Evolutionary conservation across 371 early-diverging fungal species (phyloP).

Genomic region (Actinomucor elegans): DNA sequence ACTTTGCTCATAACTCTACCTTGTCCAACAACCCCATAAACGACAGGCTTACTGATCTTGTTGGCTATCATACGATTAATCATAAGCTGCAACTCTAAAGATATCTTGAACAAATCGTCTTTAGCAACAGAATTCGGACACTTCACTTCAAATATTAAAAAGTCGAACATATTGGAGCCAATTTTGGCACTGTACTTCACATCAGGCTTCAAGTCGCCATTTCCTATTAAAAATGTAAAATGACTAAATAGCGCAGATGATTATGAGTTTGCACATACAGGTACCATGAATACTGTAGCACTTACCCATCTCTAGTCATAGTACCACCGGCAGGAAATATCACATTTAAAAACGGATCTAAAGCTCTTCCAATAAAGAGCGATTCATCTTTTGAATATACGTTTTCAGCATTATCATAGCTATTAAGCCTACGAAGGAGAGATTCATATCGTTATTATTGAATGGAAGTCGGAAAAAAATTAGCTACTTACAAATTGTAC

Average conservation of each 20-base stretch:
- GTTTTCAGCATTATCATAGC: constrained; percentile 1
- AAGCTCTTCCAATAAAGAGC: constrained; percentile 4
- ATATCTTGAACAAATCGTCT: constrained; percentile 7
- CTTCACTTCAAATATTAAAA: constrained; percentile 7
- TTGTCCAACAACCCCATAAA: constrained; percentile 7
- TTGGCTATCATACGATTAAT: constrained; percentile 3
- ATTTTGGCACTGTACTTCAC: constrained; percentile 7
- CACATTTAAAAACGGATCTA: constrained; percentile 5
- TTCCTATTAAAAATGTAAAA: constrained; percentile 2
- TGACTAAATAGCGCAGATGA: constrained; percentile 1
- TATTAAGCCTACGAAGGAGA: constrained; percentile 1
- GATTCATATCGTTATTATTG: not conserved
- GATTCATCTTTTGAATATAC: constrained; percentile 2
- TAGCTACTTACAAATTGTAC: constrained; percentile 8
- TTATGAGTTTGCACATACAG: constrained; percentile 5
- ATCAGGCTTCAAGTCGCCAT: constrained; percentile 4
- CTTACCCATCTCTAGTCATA: constrained; percentile 7
- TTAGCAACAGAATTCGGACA: constrained; percentile 1
- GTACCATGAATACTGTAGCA: not conserved
- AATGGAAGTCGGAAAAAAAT: not conserved
- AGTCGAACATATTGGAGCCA: constrained; percentile 1
- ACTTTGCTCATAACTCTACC: constrained; percentile 3
- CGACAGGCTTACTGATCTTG: constrained; percentile 5
- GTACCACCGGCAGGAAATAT: constrained; percentile 1
- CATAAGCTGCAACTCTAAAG: constrained; percentile 9